These are phyloP conservation scores for Haplographium delicatum DNA, from an alignment of 495 filamentous ascomycete genomes.

Conservation along the genomic window DNA sequence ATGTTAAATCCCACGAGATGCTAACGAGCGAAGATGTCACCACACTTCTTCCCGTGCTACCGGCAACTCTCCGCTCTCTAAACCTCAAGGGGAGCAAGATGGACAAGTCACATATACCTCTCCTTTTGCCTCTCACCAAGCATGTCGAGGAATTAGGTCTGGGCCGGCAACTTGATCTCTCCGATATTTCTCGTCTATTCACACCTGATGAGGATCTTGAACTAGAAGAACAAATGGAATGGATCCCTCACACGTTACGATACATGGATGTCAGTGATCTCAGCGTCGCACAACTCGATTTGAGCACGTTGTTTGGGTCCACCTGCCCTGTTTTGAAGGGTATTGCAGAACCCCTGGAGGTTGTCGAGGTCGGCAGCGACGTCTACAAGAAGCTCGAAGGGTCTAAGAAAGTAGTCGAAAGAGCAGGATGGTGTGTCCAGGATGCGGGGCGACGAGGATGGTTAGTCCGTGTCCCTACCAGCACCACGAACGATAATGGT, in stretches of 20 bases:
- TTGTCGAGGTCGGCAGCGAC: constrained; percentile 73
- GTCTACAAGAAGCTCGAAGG: constrained; percentile 36
- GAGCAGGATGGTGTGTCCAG: constrained; percentile 60
- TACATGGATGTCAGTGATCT: constrained; percentile 70
- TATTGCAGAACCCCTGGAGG: constrained; percentile 63
- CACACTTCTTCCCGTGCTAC: constrained; percentile 62
- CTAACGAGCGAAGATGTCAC: constrained; percentile 61
- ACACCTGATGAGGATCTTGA: constrained; percentile 34
- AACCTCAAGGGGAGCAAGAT: constrained; percentile 75
- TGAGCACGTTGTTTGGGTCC: constrained; percentile 55
- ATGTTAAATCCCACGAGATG: constrained; percentile 68
- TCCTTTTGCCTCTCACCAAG: constrained; percentile 66
- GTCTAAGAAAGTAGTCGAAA: constrained; percentile 31
- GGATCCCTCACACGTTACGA: constrained; percentile 61
- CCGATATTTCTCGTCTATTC: constrained; percentile 58
- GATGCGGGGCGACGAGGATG: constrained; percentile 60
- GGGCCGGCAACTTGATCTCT: constrained; percentile 60
- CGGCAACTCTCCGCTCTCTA: constrained; percentile 62
- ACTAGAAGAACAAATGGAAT: constrained; percentile 33
- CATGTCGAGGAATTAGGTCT: constrained; percentile 76
- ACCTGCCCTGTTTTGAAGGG: constrained; percentile 53
- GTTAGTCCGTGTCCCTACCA: constrained; percentile 56
- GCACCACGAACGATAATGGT: constrained; percentile 31
- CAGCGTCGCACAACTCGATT: constrained; percentile 52
- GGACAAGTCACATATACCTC: constrained; percentile 54